Percentiles rank a stretch among this genome's conserved stretches.
Evolutionary conservation across 2,329 filamentous ascomycete genomes (phyloP).

Genomic region (Monosporascus sp.): DNA sequence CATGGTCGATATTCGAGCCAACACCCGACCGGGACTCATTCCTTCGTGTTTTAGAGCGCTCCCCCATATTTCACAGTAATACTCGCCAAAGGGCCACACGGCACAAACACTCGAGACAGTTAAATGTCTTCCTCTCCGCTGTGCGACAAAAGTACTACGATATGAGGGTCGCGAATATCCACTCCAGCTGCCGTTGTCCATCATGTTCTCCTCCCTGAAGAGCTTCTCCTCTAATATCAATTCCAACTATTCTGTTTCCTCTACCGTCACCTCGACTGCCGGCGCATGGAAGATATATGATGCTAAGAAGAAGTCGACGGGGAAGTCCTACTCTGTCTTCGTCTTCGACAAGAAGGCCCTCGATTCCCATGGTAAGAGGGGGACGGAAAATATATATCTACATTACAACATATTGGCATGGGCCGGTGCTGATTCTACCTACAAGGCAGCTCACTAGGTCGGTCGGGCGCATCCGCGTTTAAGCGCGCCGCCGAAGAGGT

Average conservation of each 20-base stretch:
- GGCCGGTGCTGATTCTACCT: not conserved
- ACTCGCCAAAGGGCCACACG: too few species aligned
- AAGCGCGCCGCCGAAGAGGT: conserved; percentile 86
- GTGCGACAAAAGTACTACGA: conserved; percentile 12
- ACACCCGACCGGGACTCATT: too few species aligned
- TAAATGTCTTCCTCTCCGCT: conserved; percentile 10
- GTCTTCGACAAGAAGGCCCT: conserved; percentile 88
- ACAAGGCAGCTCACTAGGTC: conserved; percentile 50
- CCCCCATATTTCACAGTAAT: not conserved
- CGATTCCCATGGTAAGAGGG: conserved; percentile 51
- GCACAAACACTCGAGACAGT: conserved; percentile 5
- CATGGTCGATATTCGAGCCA: too few species aligned
- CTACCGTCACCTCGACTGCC: conserved; percentile 69
- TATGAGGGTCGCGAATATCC: conserved; percentile 20
- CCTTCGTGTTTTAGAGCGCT: too few species aligned
- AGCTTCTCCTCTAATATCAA: conserved; percentile 91
- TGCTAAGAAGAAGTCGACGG: conserved; percentile 92
- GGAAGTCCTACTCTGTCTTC: conserved; percentile 85
- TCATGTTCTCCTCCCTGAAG: conserved; percentile 92
- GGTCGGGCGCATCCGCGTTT: conserved; percentile 61
- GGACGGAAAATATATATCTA: not conserved
- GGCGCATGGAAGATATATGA: conserved; percentile 98
- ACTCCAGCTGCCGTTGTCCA: conserved; percentile 23
- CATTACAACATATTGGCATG: not conserved
- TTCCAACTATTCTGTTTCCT: conserved; percentile 81